Evolutionary conservation across 768 basidiomycete genomes (phyloP), one percentile per base, ranked within the genome.

Genomic region (Macrolepiota albuminosa): DNA sequence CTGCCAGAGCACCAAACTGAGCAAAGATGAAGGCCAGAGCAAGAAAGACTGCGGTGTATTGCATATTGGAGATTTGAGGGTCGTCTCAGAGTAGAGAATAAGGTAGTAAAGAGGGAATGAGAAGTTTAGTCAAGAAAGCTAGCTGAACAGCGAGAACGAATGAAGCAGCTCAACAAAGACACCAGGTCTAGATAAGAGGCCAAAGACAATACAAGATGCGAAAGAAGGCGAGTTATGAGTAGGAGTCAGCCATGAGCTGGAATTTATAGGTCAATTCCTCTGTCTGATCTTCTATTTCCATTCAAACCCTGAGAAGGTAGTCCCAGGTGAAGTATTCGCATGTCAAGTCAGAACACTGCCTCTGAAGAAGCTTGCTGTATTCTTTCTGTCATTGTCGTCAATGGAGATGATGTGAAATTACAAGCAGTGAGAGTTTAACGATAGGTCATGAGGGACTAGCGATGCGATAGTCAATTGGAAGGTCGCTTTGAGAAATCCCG

Each of bases 171-270:
- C 56, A 56, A 42, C 36, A 61, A 63, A 63, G 63, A 63, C 63
- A 63, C 63, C 63, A 58, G 63, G 63, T 63, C 63, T 56, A n/a
- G 51, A 33, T 56, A 46, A 33, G 59, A 54, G 39, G 34, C 56
- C 8, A 37, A 62, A 11, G 54, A 56, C 51, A 40, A 47, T 42
- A 61, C 46, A 47, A 46, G 29, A 46, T 49, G 24, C n/a, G 56
- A 40, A 56, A 54, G 50, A 58, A 54, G 53, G 63, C 62, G 54
- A 47, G 55, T 58, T 54, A 53, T 37, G 6, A 52, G 8, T 40
- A 37, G 8, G 42, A 1, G 40, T 2, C 13, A 34, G 26, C n/a
- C 47, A 13, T 26, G 13, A 4, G 18, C 33, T 34, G 31, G 7
- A 40, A 48, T 63, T 60, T 63, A 63, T 63, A 60, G 43, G 47